Evolutionary conservation across 768 basidiomycete species (phyloP), one percentile per base, ranked within the genome.

Genomic region (Termitomyces sp.): DNA sequence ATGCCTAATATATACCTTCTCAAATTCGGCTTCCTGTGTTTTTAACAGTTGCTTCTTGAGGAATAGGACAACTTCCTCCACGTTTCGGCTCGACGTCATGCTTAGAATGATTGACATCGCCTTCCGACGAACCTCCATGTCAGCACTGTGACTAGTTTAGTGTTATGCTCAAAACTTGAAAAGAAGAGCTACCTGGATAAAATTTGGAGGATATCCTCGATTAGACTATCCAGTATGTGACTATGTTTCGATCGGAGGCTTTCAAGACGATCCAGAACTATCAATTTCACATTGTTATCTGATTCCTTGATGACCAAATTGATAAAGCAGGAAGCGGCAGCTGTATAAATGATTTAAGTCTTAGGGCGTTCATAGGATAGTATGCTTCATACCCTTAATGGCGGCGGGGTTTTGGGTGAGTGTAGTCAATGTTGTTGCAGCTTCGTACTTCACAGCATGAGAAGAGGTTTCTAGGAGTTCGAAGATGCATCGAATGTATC

Each of bases 221-320:
- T 93, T 50, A 98, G 81, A 12, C 85, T 80, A 65, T 98, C 94
- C 40, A 98, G 74, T 37, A 98, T 85, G 63, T 85, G 84, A 17
- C 91, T 94, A 69, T 98, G 94, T 65, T 87, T 91, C 5, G 84
- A 76, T 43, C 91, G 83, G 21, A 99, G 77, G 34, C 71, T 72
- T 53, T 98, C 91, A 35, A 99, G 80, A 44, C 97, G 85, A 66
- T 96, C 91, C 24, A 99, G 79, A 17, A 98, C 96, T 56, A 98
- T 98, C 44, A 98, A 81, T 71, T 98, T 98, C 70, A 98, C 96
- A 63, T 99, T 99, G 73, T 98, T 99, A 74, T 98, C 96, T 1
- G 94, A 93, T 71, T 98, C 96, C 72, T 95, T 96, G 68, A 88
- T 78, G 57, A 94, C 86, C 45, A 98, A 83, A 60, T 83, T 89